These are phyloP conservation scores for Metschnikowia lochheadii DNA, from an alignment of 805 yeast species.

Conservation along the genomic window DNA sequence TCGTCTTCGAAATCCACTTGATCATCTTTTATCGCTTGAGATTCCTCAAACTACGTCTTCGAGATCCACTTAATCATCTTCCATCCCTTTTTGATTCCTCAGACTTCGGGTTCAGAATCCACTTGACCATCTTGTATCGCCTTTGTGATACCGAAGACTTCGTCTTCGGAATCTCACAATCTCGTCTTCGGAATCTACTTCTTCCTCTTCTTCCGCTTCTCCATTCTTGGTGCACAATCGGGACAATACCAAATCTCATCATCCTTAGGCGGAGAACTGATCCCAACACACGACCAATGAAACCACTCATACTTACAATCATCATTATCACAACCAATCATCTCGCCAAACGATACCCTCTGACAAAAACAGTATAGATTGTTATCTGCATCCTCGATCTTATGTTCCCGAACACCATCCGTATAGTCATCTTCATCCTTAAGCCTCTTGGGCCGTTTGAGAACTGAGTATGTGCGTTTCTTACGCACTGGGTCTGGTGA, in stretches of 20 bases:
- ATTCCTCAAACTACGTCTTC: too few species aligned
- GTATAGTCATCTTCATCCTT: slow-evolving; percentile 17
- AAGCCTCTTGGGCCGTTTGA: slow-evolving; percentile 17
- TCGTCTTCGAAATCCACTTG: too few species aligned
- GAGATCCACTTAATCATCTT: too few species aligned
- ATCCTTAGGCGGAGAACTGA: slow-evolving; percentile 83
- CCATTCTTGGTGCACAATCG: slow-evolving; percentile 57
- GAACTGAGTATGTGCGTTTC: slow-evolving; percentile 14
- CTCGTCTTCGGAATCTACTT: slow-evolving; percentile 17
- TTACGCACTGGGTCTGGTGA: slow-evolving; percentile 17
- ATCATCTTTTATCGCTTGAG: too few species aligned
- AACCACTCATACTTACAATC: slow-evolving; percentile 92
- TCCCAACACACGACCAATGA: slow-evolving; percentile 92
- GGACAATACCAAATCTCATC: slow-evolving; percentile 87
- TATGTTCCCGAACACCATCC: slow-evolving; percentile 6
- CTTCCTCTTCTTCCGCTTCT: slow-evolving; percentile 41
- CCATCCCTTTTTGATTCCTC: too few species aligned
- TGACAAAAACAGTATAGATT: slow-evolving; percentile 81
- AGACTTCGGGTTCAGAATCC: too few species aligned
- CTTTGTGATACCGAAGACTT: too few species aligned
- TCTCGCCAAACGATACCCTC: slow-evolving; percentile 89
- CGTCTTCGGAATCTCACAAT: too few species aligned
- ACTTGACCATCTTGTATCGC: too few species aligned
- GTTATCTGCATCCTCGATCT: slow-evolving; percentile 38
- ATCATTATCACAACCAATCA: slow-evolving; percentile 94